These are phyloP conservation scores for Eimeria mitis DNA, from an alignment of 169 alveolate genomes.

Conservation along the genomic window DNA sequence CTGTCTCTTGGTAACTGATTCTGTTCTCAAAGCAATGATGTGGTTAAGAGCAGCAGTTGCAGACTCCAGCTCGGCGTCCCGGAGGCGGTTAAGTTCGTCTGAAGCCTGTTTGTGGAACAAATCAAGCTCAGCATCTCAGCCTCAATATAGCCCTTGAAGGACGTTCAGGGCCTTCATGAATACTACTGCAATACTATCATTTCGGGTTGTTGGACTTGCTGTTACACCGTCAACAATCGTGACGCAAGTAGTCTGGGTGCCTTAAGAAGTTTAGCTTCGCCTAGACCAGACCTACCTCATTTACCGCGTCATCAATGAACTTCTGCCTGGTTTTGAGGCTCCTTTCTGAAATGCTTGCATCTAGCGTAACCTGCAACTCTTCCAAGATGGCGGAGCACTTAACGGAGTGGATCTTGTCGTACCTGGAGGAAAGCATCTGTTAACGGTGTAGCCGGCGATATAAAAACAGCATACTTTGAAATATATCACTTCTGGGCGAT, in stretches of 20 bases:
- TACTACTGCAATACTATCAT: neutral
- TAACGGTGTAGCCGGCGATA: neutral
- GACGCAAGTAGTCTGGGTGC: neutral
- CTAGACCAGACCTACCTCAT: conserved; percentile 13
- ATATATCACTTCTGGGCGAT: neutral
- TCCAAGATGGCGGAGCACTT: conserved; percentile 33
- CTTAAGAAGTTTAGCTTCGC: neutral
- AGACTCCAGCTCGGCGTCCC: conserved; percentile 28
- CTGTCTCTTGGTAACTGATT: conserved; percentile 19
- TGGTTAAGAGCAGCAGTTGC: conserved; percentile 23
- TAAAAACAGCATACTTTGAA: neutral
- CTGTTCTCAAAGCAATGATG: conserved; percentile 23
- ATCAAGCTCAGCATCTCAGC: neutral
- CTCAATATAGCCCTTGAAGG: neutral
- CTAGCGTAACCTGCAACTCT: conserved; percentile 30
- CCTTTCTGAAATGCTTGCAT: conserved; percentile 36
- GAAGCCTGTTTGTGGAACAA: conserved; percentile 14
- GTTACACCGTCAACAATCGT: neutral
- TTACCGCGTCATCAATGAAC: conserved; percentile 52
- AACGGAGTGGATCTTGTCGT: neutral
- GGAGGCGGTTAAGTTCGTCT: conserved; percentile 4
- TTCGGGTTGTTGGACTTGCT: neutral
- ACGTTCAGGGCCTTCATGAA: neutral
- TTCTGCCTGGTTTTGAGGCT: conserved; percentile 37
- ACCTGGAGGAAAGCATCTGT: neutral